phyloP scores from a whole-genome alignment of 176 grass and related monocot species.

The Oryza australiensis region DNA sequence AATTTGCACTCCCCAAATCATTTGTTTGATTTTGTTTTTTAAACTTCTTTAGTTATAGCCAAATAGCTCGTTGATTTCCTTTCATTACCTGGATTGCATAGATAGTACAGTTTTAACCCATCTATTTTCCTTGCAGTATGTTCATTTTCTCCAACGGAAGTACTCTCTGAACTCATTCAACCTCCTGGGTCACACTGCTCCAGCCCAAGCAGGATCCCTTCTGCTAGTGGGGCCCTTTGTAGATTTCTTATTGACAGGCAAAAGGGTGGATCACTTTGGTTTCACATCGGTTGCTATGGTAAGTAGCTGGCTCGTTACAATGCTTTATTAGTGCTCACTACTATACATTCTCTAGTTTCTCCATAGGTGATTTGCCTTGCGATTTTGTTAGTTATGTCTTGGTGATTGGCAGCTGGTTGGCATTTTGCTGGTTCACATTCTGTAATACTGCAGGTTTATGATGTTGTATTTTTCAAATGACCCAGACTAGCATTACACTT shows the following conservation, averaged over 20 bases:
- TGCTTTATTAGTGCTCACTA: not conserved
- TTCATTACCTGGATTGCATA: not conserved
- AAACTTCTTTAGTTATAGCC: not conserved
- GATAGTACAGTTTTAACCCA: constrained; percentile 1
- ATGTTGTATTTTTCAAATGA: not conserved
- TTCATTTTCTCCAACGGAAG: constrained; percentile 81
- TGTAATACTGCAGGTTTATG: not conserved
- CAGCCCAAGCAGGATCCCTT: constrained; percentile 72
- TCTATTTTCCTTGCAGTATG: constrained; percentile 56
- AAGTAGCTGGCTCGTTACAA: constrained; percentile 20
- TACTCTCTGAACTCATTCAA: constrained; percentile 84
- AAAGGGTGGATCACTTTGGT: constrained; percentile 72
- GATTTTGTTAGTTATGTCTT: constrained; percentile 7
- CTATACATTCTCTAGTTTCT: constrained; percentile 18
- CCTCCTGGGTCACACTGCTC: constrained; percentile 82
- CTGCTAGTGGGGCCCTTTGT: constrained; percentile 72
- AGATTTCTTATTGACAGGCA: constrained; percentile 71
- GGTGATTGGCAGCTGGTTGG: not conserved
- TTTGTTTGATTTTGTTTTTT: not conserved
- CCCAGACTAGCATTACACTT: not conserved
- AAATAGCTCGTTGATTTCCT: not conserved
- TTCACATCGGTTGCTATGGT: constrained; percentile 66
- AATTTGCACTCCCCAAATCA: not conserved
- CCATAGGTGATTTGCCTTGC: not conserved
- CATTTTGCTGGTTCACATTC: not conserved